Percentiles rank a stretch among this genome's conserved stretches.
Evolutionary conservation across 148 eudicot genomes (phyloP).

Genomic region (Heliamphora exappendiculata): DNA sequence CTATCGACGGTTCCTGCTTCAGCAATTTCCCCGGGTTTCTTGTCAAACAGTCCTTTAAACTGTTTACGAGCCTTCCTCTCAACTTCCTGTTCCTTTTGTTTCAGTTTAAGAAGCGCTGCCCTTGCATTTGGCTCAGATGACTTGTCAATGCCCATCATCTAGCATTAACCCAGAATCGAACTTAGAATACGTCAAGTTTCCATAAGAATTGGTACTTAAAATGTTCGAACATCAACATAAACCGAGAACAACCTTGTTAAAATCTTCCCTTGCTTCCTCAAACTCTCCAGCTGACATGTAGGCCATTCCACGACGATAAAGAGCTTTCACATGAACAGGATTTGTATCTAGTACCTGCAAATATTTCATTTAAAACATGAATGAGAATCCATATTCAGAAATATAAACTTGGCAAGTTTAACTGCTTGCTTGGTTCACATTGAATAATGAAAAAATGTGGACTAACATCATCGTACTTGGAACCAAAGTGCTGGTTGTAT

Average conservation of each 20-base stretch:
- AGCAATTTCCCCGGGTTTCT: slow-evolving; percentile 79
- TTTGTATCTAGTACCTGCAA: slow-evolving; percentile 76
- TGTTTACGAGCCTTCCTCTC: slow-evolving; percentile 67
- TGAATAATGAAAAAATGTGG: neutral
- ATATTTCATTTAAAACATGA: neutral
- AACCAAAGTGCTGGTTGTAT: neutral
- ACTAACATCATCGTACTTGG: neutral
- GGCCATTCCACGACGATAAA: slow-evolving; percentile 98
- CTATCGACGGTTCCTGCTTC: slow-evolving; percentile 36
- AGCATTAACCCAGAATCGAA: slow-evolving; percentile 16
- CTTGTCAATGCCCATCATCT: slow-evolving; percentile 81
- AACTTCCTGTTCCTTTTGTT: slow-evolving; percentile 89
- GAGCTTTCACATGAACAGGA: slow-evolving; percentile 86
- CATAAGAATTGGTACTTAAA: neutral
- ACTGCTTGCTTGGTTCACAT: neutral
- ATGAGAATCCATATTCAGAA: neutral
- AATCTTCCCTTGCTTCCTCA: slow-evolving; percentile 86
- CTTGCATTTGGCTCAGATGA: slow-evolving; percentile 87
- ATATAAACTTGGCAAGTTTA: neutral
- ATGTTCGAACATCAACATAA: neutral
- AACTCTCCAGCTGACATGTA: slow-evolving; percentile 79
- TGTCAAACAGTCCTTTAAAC: slow-evolving; percentile 91
- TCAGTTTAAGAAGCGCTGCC: slow-evolving; percentile 76
- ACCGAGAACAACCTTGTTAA: slow-evolving; percentile 54
- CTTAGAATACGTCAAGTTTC: slow-evolving; percentile 8